phyloP scores from a whole-genome alignment of 2,329 filamentous ascomycete genomes.

The Akanthomyces lecanii region DNA sequence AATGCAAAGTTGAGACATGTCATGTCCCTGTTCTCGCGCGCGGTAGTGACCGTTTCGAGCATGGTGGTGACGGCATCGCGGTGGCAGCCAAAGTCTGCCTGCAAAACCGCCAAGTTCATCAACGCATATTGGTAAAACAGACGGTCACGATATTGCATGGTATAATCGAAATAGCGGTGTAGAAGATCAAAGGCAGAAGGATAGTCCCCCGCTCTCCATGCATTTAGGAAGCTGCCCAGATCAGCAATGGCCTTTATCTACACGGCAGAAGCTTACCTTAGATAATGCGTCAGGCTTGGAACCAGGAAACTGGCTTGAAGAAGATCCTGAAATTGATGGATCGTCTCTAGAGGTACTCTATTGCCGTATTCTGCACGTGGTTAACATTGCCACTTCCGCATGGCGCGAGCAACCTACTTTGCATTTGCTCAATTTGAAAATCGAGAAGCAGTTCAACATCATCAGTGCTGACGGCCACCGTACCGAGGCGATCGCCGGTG shows the following conservation, averaged over 20 bases:
- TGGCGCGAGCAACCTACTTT: slow-evolving; percentile 50
- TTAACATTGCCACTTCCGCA: slow-evolving; percentile 10
- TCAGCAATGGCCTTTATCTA: slow-evolving; percentile 18
- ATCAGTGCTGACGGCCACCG: slow-evolving; percentile 62
- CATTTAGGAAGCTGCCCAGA: slow-evolving; percentile 69
- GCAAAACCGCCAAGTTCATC: slow-evolving; percentile 86
- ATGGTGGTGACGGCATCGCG: slow-evolving; percentile 88
- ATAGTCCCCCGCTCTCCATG: slow-evolving; percentile 88
- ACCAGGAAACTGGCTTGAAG: slow-evolving; percentile 62
- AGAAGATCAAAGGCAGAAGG: slow-evolving; percentile 84
- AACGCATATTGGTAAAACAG: slow-evolving; percentile 92
- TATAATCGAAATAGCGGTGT: slow-evolving; percentile 95
- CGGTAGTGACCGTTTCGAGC: slow-evolving; percentile 92
- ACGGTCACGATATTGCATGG: slow-evolving; percentile 78
- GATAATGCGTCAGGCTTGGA: slow-evolving; percentile 71
- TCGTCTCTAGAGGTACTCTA: slow-evolving; percentile 71
- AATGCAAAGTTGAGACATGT: slow-evolving; percentile 90
- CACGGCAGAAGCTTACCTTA: slow-evolving; percentile 45
- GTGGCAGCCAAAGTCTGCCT: slow-evolving; percentile 91
- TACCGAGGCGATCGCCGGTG: slow-evolving; percentile 36
- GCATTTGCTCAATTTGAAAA: slow-evolving; percentile 84
- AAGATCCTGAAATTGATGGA: slow-evolving; percentile 64
- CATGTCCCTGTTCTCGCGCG: slow-evolving; percentile 87
- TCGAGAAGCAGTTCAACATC: slow-evolving; percentile 79
- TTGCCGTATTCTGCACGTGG: slow-evolving; percentile 61